Evolutionary conservation across 1,284 basidiomycete species (phyloP), one percentile per base, ranked within the genome.

Genomic region (Phylloporus sp.): DNA sequence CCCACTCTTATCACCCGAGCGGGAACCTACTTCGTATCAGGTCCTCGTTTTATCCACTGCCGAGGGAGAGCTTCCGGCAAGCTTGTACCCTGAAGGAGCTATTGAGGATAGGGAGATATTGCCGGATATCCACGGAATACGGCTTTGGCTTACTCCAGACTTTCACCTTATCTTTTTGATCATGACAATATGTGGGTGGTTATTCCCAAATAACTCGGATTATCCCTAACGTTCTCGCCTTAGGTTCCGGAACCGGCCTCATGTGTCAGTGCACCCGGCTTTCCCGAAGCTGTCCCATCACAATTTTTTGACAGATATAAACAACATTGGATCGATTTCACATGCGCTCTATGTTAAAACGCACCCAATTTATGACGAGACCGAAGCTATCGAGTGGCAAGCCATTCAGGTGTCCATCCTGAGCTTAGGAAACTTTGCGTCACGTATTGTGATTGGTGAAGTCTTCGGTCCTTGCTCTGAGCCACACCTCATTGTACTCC

Each of bases 321-420:
- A 97, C 81, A 98, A 98, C 73, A 95, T 95, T 35, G 96, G 96
- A n/a, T 92, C 93, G 0, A 95, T 98, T 77, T 91, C 95, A 0
- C 91, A 94, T 76, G 94, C 94, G 0, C 85, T 98, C 19, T 94
- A 91, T 68, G 88, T 91, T 17, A 85, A 91, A 68, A 87, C 87
- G 11, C 86, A 91, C 59, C 80, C 86, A 2, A 74, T 84, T 8
- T 94, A 92, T 72, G 89, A 95, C 72, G 87, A 88, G 25, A 78
- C 85, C 0, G 84, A 85, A 69, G 90, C 95, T 0, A 85, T 90
- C 2, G 87, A 88, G 63, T 91, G 91, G 86, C 96, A 98, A 82
- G 91, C 94, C 0, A 85, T 88, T 5, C 95, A 97, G 75, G 96
- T 98, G 1, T 95, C 94, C 0, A 85, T 89, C 5, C 88, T 98